Evolutionary conservation across 2,329 filamentous ascomycete species (phyloP), one percentile per base, ranked within the genome.

Genomic region (Fusarium secorum): DNA sequence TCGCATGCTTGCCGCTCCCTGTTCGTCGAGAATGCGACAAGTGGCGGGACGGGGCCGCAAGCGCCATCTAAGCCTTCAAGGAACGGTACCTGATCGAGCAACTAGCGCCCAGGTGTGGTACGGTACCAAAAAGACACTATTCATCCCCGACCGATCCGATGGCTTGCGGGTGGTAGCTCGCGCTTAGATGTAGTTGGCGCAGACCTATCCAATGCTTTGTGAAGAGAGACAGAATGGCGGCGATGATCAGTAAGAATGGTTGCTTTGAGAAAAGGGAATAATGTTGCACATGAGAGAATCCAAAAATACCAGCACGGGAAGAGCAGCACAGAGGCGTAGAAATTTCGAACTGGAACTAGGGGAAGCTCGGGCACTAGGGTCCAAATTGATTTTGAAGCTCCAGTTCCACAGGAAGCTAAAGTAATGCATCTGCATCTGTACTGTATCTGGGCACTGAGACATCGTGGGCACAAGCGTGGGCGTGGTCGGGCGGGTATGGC

Each of bases 41-140:
- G 73, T 74, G 73, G 71, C 73, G 73, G 73, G 73, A 75, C 73
- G 70, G 69, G 64, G 73, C 73, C 73, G 64, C 73, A 75, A 72
- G 69, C 70, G 74, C 72, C 74, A 74, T 74, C 74, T 71, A 75
- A 74, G 74, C 74, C 72, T 73, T 71, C 51, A 64, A 73, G 68
- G 70, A 73, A 72, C 68, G 74, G 72, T 74, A 74, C 70, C 64
- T 73, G 60, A 73, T 73, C 71, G 48, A 65, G 68, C 56, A 51
- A 60, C 60, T 62, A 73, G 73, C 73, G 71, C 59, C 64, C 64
- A 55, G 58, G 66, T 64, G 51, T 65, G 60, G 66, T 70, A 52
- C 20, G 9, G 45, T 54, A 38, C 30, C n/a, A 46, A 36, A 32
- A 64, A 41, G 56, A 35, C 22, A 45, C 44, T n/a, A 42, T 52